Percentiles rank a stretch among this genome's conserved stretches.
Evolutionary conservation across 1,139 yeast species (phyloP).

Genomic region (Sugiyamaella pinicola): DNA sequence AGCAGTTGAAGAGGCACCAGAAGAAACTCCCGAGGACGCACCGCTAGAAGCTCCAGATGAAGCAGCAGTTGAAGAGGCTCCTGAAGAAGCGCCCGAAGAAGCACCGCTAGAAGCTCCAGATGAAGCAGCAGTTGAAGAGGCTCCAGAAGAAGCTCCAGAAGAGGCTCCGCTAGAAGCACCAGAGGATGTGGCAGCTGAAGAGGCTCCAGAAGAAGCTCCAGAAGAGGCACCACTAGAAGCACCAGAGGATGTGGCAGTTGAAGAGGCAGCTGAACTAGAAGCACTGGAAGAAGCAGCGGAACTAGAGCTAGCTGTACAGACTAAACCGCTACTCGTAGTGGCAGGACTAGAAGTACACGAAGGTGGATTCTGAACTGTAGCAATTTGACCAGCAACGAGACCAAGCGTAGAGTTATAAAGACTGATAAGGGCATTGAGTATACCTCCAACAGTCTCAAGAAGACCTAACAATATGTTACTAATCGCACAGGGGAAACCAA

Average conservation of each 20-base stretch:
- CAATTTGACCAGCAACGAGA: slow-evolving; percentile 1
- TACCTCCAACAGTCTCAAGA: not conserved
- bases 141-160: slow-evolving; percentile 6
- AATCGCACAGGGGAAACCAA: slow-evolving; percentile 10
- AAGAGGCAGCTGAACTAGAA: not conserved
- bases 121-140: not conserved
- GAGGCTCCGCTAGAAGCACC: not conserved
- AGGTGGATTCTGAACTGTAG: slow-evolving; percentile 2
- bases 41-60: not conserved
- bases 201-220: not conserved
- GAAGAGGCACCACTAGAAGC: not conserved
- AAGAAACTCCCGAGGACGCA: not conserved
- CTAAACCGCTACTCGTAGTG: not conserved
- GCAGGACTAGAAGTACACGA: not conserved
- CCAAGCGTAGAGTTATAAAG: slow-evolving; percentile 5
- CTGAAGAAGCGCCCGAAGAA: not conserved
- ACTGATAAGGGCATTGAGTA: not conserved
- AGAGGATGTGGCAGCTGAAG: slow-evolving; percentile 2
- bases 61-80: slow-evolving; percentile 2
- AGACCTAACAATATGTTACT: not conserved
- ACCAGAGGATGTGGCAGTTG: not conserved
- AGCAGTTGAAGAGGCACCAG: not conserved
- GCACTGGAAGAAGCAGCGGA: slow-evolving; percentile 4
- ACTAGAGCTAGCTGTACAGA: slow-evolving; percentile 6
- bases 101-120: not conserved